Evolutionary conservation across 2,329 filamentous ascomycete species (phyloP), one percentile per base, ranked within the genome.

Genomic region (Colletotrichum phormii): DNA sequence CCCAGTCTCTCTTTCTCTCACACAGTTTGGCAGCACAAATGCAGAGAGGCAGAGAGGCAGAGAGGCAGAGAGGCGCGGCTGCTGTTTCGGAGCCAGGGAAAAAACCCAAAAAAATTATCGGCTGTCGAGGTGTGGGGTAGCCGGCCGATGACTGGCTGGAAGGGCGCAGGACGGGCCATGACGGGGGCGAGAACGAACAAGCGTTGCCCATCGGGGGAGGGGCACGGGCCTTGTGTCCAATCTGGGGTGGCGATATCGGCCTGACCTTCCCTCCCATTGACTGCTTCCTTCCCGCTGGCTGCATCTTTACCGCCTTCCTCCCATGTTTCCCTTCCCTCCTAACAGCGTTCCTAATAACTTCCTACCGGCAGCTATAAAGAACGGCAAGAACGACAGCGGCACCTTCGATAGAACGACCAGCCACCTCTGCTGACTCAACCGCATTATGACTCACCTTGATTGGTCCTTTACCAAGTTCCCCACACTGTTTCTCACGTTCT

Each of bases 201-300:
- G 70, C 66, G 60, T 55, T 64, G 55, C 60, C 33, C 42, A 49
- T 62, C 55, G 55, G 60, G 54, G 33, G n/a, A 11, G 2, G 8
- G 13, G 70, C 70, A 72, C 66, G 70, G 65, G 18, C 70, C 60
- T 31, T 37, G 15, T 8, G 8, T 53, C 66, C 70, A 70, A 61
- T 72, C 70, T 72, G 70, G 70, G 70, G 70, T 64, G 70, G 70
- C 70, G 70, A 72, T 72, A 72, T 72, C 70, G 70, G 70, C 66
- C 63, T 37, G 33, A 33, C 22, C 49, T 67, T 54, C 42, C 29
- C 46, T 54, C 49, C 29, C 15, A 12, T 53, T 13, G 15, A 11
- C 22, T 57, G 26, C 26, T 3, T n/a, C 24, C n/a, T 54, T 51
- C 18, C 33, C 33, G 66, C 59, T 33, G 59, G 31, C n/a, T 70